Evolutionary conservation across 139 green algal genomes (phyloP).

Genomic region (Edaphochlamys debaryana): DNA sequence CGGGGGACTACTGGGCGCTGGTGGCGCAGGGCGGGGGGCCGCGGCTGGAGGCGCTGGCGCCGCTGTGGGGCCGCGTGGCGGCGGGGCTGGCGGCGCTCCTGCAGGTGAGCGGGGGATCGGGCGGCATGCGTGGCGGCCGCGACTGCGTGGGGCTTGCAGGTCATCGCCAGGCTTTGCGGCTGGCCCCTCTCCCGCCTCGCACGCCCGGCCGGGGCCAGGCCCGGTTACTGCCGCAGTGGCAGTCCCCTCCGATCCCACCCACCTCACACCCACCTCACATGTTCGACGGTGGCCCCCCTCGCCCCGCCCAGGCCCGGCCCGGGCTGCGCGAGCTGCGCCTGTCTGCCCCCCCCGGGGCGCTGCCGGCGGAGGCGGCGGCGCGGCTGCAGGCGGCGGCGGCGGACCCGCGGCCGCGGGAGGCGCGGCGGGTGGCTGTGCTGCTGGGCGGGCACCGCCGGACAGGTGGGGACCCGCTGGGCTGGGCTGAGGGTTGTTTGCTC

Average conservation of each 20-base stretch:
- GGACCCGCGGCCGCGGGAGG: neutral
- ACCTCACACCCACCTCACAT: neutral
- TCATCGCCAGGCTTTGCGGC: no score
- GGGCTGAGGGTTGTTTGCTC: neutral
- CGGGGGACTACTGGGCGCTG: slow-evolving; percentile 1
- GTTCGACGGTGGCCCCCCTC: no score
- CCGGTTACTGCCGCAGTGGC: no score
- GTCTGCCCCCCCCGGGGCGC: neutral
- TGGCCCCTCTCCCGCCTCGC: no score
- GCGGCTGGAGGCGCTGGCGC: slow-evolving; percentile 3
- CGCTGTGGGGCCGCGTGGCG: slow-evolving; percentile 26
- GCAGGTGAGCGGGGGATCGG: no score
- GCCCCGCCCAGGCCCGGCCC: neutral
- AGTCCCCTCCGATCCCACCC: no score
- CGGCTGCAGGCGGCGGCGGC: slow-evolving; percentile 1
- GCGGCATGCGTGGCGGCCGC: no score
- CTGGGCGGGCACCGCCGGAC: slow-evolving; percentile 7
- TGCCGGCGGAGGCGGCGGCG: neutral
- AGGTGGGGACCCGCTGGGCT: neutral
- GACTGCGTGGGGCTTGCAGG: no score
- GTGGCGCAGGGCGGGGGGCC: slow-evolving; percentile 15
- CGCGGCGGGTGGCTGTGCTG: slow-evolving; percentile 26
- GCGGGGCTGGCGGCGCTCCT: slow-evolving; percentile 5
- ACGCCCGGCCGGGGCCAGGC: no score
- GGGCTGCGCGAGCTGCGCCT: neutral